Conservation (phyloP, 768 basidiomycete species). For the Punctularia strigosozonata region DNA sequence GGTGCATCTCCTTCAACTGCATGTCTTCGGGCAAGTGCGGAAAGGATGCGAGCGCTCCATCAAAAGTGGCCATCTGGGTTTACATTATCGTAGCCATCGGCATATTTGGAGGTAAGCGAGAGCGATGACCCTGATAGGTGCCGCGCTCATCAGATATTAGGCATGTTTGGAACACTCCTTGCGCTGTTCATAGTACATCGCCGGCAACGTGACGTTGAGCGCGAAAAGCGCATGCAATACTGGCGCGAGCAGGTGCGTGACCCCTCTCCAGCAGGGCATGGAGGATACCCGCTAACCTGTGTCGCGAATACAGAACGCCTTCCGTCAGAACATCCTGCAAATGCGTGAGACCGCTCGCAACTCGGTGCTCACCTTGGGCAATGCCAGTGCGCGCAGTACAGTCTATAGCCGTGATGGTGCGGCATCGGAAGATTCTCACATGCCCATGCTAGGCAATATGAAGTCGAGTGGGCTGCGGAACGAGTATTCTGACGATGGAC, state of each 20-base stretch:
- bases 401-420: constrained; percentile 34
- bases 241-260: constrained; percentile 71
- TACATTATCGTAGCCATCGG: constrained; percentile 61
- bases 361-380: constrained; percentile 46
- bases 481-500: constrained; percentile 34
- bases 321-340: constrained; percentile 70
- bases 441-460: constrained; percentile 37
- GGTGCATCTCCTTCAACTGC: constrained; percentile 75
- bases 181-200: constrained; percentile 62
- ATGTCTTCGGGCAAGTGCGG: constrained; percentile 50
- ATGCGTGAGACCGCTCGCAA: constrained; percentile 67
- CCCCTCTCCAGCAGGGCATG: no score
- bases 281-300: no score
- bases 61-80: constrained; percentile 54
- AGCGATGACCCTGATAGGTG: neutral
- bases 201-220: constrained; percentile 61
- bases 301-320: constrained; percentile 40
- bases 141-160: constrained; percentile 22
- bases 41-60: constrained; percentile 40
- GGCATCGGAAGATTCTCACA: constrained; percentile 41
- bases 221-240: constrained; percentile 78
- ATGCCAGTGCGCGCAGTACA: constrained; percentile 35
- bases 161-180: constrained; percentile 61
- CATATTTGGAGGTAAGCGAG: constrained; percentile 53
- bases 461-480: constrained; percentile 44